phyloP scores from a whole-genome alignment of 1,139 yeast species.

The Geotrichum bryndzae region DNA sequence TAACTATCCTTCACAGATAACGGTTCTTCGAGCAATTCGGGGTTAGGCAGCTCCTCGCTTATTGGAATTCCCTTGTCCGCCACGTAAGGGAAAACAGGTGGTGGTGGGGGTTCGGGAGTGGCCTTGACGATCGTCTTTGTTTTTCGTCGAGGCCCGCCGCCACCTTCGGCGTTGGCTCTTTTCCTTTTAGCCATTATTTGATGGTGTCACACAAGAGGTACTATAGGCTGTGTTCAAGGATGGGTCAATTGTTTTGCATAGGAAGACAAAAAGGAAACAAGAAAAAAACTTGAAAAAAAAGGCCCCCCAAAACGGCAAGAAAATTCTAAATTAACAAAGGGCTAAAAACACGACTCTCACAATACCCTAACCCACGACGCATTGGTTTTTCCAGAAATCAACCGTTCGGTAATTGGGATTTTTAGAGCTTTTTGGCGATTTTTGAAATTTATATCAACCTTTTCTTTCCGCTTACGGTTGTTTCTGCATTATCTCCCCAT shows the following conservation, averaged over 20 bases:
- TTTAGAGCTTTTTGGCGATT: not conserved
- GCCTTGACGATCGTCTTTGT: slow-evolving; percentile 1
- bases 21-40: slow-evolving; percentile 55
- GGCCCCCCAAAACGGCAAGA: not conserved
- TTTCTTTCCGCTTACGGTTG: not conserved
- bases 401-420: not conserved
- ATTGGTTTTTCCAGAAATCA: not conserved
- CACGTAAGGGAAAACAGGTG: slow-evolving; percentile 56
- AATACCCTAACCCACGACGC: slow-evolving; percentile 1
- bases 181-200: slow-evolving; percentile 17
- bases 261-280: not conserved
- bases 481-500: not conserved
- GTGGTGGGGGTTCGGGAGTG: slow-evolving; percentile 19
- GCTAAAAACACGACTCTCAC: not conserved
- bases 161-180: slow-evolving; percentile 11
- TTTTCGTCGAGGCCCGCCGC: slow-evolving; percentile 10
- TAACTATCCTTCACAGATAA: slow-evolving; percentile 56
- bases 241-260: not conserved
- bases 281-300: not conserved
- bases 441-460: not conserved
- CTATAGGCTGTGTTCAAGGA: not conserved
- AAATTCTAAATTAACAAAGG: not conserved
- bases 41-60: slow-evolving; percentile 56
- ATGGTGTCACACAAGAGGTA: not conserved
- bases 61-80: slow-evolving; percentile 67